Base-by-base conservation (phyloP, 495 filamentous ascomycete species). In the Penicillium samsonianum region DNA sequence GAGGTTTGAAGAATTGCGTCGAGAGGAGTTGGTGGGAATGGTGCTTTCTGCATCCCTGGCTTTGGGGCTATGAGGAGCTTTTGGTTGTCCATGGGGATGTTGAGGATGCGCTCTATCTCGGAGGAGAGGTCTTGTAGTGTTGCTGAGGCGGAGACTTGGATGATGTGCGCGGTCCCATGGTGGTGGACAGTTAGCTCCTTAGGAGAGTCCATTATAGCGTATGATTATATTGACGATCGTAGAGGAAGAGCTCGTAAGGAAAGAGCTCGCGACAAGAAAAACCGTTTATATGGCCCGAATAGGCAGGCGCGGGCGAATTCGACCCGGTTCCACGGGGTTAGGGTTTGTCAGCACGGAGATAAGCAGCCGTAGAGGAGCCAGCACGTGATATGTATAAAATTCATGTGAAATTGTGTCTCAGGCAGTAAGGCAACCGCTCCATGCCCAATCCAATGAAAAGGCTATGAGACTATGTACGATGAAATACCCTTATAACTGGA, bases 11-110 rank as follows among this genome's bases (percentile, higher is more conserved):
- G 81, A 35, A 69, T 52, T 3, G 57, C 43, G 19, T 62, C 43
- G 0, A 78, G 63, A 6, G 30, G 61, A 11, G 61, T 70, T 51
- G 72, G 44, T 55, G 79, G 73, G 73, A 90, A 87, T 9, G 88
- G 86, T 1, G 82, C 76, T 61, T 87, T 88, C 41, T 86, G 78
- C 51, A 89, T 72, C 40, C 89, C 86, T 50, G 84, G 77, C 66
- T 88, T 85, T 14, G 88, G 80, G 6, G 86, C 76, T 62, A 88
- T 82, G 67, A 92, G 83, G 70, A 90, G 78, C 65, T 92, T 92
- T 68, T 92, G 90, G 72, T 91, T 87, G 10, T 77, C 63, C 23
- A 73, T 59, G 4, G 89, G 87, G 55, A 94, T 87, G 52, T 79
- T 80, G 28, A 92, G 78, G 26, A 62, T 67, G 23, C 67, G 61